A percentile compares a stretch with the other conserved stretches of the same genome.
These are phyloP conservation scores for Botrytis pseudocinerea DNA, from an alignment of 2,329 filamentous ascomycete genomes.

Conservation along the genomic window DNA sequence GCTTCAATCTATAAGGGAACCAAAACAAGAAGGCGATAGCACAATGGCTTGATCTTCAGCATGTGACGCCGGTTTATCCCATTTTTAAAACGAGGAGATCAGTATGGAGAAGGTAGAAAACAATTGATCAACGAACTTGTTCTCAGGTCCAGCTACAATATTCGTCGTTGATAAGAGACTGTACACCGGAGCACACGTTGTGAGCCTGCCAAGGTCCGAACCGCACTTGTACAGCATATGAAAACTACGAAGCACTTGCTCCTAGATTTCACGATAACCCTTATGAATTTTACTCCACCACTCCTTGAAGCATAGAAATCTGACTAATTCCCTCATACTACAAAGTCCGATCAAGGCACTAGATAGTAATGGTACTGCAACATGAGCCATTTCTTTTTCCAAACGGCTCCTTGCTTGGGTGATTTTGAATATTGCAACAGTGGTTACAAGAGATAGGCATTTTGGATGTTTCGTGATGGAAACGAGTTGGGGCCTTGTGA, in stretches of 20 bases:
- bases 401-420: background rate
- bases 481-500: constrained; percentile 4
- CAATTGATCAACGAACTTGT: constrained; percentile 4
- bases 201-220: constrained; percentile 13
- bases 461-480: background rate
- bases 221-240: constrained; percentile 12
- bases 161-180: constrained; percentile 4
- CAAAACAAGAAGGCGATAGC: constrained; percentile 2
- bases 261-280: constrained; percentile 17
- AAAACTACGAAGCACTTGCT: constrained; percentile 18
- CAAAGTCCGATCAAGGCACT: background rate
- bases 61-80: constrained; percentile 16
- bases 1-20: background rate
- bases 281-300: background rate
- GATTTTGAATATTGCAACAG: background rate
- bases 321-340: constrained; percentile 17
- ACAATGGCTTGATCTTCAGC: background rate
- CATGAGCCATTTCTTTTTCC: constrained; percentile 20
- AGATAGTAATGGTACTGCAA: background rate
- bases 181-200: constrained; percentile 16
- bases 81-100: background rate
- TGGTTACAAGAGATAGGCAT: background rate
- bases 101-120: constrained; percentile 7
- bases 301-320: background rate
- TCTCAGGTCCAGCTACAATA: constrained; percentile 11